A percentile compares a stretch with the other conserved stretches of the same genome.
Conservation (phyloP, 2,329 filamentous ascomycete genomes). For the Paraphoma chrysanthemicola region DNA sequence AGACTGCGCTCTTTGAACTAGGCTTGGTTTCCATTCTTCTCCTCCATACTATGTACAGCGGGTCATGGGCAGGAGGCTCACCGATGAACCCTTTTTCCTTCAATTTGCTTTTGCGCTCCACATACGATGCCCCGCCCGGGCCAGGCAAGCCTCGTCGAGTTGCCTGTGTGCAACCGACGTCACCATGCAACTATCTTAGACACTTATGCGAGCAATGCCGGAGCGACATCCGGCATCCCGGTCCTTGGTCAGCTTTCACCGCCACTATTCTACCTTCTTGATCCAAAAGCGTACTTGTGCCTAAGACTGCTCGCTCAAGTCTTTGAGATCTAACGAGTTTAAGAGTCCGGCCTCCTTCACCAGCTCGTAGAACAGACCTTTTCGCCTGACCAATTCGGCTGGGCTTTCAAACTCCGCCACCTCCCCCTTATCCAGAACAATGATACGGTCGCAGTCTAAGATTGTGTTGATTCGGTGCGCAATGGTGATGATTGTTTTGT, state of each 20-base stretch:
- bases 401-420: constrained; percentile 95
- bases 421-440: constrained; percentile 88
- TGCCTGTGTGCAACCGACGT: background rate
- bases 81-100: constrained; percentile 1
- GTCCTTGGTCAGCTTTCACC: background rate
- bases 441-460: constrained; percentile 83
- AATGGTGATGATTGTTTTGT: constrained; percentile 97
- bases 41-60: background rate
- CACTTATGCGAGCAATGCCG: background rate
- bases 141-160: background rate
- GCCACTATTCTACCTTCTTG: background rate
- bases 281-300: background rate
- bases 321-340: constrained; percentile 19
- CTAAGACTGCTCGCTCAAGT: constrained; percentile 1
- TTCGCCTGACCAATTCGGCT: constrained; percentile 73
- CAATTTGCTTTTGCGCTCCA: constrained; percentile 1
- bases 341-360: constrained; percentile 89
- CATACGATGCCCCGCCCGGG: background rate
- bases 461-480: constrained; percentile 99
- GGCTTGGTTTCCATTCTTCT: background rate
- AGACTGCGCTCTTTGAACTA: background rate
- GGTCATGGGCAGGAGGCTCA: constrained; percentile 1
- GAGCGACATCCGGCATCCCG: background rate
- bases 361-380: constrained; percentile 85
- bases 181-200: background rate